phyloP scores from a whole-genome alignment of 768 basidiomycete species.

The Mrakia gelida region DNA sequence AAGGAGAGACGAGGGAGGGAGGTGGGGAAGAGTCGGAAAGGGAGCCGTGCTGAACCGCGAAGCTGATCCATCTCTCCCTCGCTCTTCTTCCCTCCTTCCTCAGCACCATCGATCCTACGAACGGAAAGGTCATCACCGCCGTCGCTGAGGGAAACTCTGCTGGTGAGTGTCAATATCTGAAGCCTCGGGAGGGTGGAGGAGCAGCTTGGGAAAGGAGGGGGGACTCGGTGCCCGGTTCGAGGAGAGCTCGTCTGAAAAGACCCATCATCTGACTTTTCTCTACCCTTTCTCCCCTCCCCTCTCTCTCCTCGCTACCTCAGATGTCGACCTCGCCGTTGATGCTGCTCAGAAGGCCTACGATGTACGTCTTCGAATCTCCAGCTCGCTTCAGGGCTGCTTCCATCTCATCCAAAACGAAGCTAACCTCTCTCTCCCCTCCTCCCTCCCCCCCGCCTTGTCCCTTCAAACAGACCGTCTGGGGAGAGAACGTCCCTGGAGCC shows the following conservation, averaged over 20 bases:
- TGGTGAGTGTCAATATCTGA: not conserved
- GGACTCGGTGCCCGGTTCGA: not conserved
- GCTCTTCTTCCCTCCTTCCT: conserved; percentile 13
- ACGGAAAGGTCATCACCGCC: conserved; percentile 58
- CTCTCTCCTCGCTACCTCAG: not conserved
- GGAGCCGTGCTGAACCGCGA: conserved; percentile 2
- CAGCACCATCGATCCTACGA: conserved; percentile 52
- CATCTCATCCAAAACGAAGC: not conserved
- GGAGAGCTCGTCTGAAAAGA: no score
- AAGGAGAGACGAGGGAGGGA: not conserved
- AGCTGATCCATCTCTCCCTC: conserved; percentile 27
- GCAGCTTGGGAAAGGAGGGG: not conserved
- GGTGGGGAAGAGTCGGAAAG: not conserved
- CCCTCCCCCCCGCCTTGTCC: not conserved
- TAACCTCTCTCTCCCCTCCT: not conserved
- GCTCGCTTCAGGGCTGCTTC: not conserved
- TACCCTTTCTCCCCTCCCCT: not conserved
- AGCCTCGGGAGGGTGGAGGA: not conserved
- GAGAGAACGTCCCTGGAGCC: conserved; percentile 29
- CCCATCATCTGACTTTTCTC: not conserved
- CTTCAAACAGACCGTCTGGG: conserved; percentile 24
- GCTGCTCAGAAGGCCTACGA: conserved; percentile 31
- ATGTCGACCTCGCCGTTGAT: conserved; percentile 30
- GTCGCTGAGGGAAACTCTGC: conserved; percentile 34
- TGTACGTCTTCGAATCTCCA: not conserved